Conservation (phyloP, 805 yeast species). For the Metschnikowia santaceciliae region DNA sequence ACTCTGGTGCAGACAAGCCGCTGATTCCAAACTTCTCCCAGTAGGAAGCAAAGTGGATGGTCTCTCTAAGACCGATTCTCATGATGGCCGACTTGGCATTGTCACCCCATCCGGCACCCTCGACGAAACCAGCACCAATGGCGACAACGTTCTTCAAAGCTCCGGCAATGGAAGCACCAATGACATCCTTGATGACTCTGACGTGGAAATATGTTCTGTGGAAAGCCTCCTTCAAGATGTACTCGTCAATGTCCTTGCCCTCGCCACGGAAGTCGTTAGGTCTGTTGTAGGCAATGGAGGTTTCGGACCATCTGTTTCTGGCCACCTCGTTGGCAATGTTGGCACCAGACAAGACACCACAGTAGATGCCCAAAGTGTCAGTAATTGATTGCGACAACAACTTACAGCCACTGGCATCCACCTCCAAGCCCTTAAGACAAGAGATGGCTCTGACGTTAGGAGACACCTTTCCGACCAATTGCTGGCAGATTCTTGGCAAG, state of each 20-base stretch:
- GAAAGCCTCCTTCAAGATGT: constrained; percentile 40
- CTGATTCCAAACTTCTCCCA: constrained; percentile 21
- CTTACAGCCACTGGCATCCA: constrained; percentile 40
- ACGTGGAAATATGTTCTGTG: constrained; percentile 47
- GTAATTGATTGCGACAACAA: constrained; percentile 42
- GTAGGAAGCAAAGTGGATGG: constrained; percentile 36
- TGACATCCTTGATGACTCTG: constrained; percentile 41
- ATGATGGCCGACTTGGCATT: constrained; percentile 46
- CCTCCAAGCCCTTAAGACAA: constrained; percentile 45
- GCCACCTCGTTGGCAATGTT: constrained; percentile 47
- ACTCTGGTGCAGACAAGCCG: constrained; percentile 31
- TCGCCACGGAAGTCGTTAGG: constrained; percentile 39
- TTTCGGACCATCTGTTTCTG: constrained; percentile 45
- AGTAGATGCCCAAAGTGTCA: constrained; percentile 40
- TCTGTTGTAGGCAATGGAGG: constrained; percentile 40
- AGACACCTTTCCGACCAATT: constrained; percentile 37
- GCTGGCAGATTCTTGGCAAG: constrained; percentile 36
- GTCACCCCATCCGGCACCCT: constrained; percentile 48
- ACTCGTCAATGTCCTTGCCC: constrained; percentile 39
- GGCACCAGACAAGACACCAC: constrained; percentile 48
- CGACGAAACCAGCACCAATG: constrained; percentile 44
- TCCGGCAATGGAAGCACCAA: constrained; percentile 46
- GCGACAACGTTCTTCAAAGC: constrained; percentile 47
- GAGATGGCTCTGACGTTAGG: constrained; percentile 41
- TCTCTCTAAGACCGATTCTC: constrained; percentile 44